phyloP scores from a whole-genome alignment of 225 moss, liverwort and hornwort species.

The Polytrichum formosum region DNA sequence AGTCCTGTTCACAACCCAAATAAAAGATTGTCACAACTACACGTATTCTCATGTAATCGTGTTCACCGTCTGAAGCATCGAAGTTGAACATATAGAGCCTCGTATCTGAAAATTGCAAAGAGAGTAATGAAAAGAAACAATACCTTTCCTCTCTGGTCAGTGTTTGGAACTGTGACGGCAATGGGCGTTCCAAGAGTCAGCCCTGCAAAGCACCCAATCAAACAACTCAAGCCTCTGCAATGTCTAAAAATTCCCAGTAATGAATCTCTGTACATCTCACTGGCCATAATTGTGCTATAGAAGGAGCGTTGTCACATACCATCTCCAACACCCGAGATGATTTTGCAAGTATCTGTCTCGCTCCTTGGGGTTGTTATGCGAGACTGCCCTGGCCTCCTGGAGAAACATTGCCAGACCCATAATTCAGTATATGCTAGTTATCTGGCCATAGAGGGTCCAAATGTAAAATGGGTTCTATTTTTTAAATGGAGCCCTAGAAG shows the following conservation, averaged over 20 bases:
- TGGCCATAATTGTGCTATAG: background rate
- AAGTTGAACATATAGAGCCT: too few species aligned
- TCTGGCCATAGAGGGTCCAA: too few species aligned
- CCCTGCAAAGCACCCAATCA: constrained; percentile 35
- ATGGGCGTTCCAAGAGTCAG: constrained; percentile 95
- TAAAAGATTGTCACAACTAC: too few species aligned
- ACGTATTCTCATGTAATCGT: too few species aligned
- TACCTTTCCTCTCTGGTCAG: constrained; percentile 95
- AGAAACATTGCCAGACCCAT: background rate
- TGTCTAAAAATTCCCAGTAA: too few species aligned
- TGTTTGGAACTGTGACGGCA: constrained; percentile 89
- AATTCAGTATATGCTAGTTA: too few species aligned
- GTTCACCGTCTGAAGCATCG: too few species aligned
- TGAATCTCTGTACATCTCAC: too few species aligned
- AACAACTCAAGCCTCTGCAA: too few species aligned
- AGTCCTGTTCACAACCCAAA: constrained; percentile 56
- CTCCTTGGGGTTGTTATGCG: constrained; percentile 94
- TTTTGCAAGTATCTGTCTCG: constrained; percentile 99
- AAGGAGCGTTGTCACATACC: constrained; percentile 38
- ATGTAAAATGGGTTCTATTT: too few species aligned
- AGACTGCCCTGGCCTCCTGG: constrained; percentile 91
- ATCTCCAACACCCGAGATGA: constrained; percentile 81
- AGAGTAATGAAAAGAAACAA: background rate
- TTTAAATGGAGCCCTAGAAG: too few species aligned
- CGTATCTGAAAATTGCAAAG: background rate